These are phyloP conservation scores for Hyaloscypha finlandica DNA, from an alignment of 495 filamentous ascomycete species.

Conservation along the genomic window DNA sequence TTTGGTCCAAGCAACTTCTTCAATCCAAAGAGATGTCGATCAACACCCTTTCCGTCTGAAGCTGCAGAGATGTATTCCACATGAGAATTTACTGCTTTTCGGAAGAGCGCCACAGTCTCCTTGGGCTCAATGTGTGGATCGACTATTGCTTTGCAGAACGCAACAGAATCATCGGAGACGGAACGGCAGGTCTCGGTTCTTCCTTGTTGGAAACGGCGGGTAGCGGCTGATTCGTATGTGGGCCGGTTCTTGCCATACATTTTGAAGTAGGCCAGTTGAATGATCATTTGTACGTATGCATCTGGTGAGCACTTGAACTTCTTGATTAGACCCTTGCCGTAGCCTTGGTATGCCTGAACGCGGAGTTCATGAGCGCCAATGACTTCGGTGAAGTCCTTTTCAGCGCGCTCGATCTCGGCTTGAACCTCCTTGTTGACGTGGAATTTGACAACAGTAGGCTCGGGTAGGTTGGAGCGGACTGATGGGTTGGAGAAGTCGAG, in stretches of 20 bases:
- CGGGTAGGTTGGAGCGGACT: slow-evolving; percentile 80
- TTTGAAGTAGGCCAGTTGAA: slow-evolving; percentile 98
- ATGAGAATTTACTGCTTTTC: slow-evolving; percentile 77
- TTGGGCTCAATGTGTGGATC: slow-evolving; percentile 62
- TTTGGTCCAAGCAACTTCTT: slow-evolving; percentile 86
- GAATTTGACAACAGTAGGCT: slow-evolving; percentile 78
- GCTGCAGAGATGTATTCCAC: slow-evolving; percentile 88
- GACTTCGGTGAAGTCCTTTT: slow-evolving; percentile 72
- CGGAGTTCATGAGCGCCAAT: slow-evolving; percentile 88
- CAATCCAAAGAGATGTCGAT: slow-evolving; percentile 94
- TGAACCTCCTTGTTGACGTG: slow-evolving; percentile 69
- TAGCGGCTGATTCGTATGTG: slow-evolving; percentile 96
- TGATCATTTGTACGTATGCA: slow-evolving; percentile 97
- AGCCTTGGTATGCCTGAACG: slow-evolving; percentile 94
- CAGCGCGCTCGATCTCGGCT: slow-evolving; percentile 73
- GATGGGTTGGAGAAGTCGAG: slow-evolving; percentile 77
- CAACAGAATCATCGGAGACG: slow-evolving; percentile 88
- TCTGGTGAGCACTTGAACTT: slow-evolving; percentile 99
- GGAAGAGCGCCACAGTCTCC: slow-evolving; percentile 71
- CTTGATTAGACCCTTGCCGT: slow-evolving; percentile 99
- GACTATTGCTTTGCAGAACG: slow-evolving; percentile 85
- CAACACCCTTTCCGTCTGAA: slow-evolving; percentile 88
- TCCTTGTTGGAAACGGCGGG: slow-evolving; percentile 91
- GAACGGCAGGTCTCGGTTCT: slow-evolving; percentile 95
- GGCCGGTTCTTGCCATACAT: slow-evolving; percentile 98